Base-by-base conservation (phyloP, 2,329 filamentous ascomycete genomes). In the Apiospora phragmitis region DNA sequence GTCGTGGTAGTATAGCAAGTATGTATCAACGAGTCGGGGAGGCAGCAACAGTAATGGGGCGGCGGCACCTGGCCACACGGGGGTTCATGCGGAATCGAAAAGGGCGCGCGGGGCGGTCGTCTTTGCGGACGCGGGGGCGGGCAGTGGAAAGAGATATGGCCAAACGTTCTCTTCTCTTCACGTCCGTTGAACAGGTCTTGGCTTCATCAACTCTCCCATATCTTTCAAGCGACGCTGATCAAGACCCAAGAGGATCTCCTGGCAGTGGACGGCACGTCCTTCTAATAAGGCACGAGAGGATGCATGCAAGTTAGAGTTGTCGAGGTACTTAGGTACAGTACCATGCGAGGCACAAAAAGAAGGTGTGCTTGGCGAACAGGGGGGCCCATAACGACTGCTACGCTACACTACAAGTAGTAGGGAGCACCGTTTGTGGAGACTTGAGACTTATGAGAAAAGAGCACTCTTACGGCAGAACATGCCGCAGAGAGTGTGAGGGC, bases 1-100 rank as follows among this genome's bases (percentile, higher is more conserved):
- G 55, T 62, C 6, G 55, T 24, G 18, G 55, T 18, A 35, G 51
- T 32, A 41, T 9, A 12, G 29, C 18, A 16, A 38, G 32, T 3
- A 38, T 18, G n/a, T 59, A 51, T 11, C 26, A 38, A 38, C 4
- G 9, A 49, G 47, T 26, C n/a, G 32, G 9, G 18, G 12, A 21
- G 18, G 6, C 16, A 21, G 51, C 26, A 59, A 16, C 16, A 35
- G n/a, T 4, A 16, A 18, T n/a, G n/a, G n/a, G 29, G 51, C 29
- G 51, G 55, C 55, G 55, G 55, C 55, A 62, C 55, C 55, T 38
- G 55, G 55, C 55, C 55, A 62, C 55, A 62, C 32, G 55, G 32
- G 18, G 55, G 29, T n/a, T 38, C 55, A 62, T 38, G 55, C 32
- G 29, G 55, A 38, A 38, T 62, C 29, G 55, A 62, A 18, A 18